phyloP scores from a whole-genome alignment of 345 rosid species.

The Populus davidiana region DNA sequence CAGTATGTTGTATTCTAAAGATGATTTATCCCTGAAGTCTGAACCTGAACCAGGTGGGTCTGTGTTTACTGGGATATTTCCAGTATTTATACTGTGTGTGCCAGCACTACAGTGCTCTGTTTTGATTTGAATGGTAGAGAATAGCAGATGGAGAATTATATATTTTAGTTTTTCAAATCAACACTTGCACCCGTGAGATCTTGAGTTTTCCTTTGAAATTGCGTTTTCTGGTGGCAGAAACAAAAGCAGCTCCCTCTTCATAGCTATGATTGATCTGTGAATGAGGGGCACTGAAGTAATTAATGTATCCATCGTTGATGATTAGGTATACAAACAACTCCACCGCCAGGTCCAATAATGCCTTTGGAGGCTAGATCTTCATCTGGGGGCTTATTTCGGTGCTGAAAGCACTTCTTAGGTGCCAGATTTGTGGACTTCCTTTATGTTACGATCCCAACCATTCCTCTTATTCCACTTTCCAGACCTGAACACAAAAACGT shows the following conservation, averaged over 20 bases:
- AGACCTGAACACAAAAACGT: not conserved
- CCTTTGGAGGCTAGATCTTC: not conserved
- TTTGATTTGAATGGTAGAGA: not conserved
- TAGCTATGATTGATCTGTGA: not conserved
- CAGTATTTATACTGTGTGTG: no score
- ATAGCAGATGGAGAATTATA: not conserved
- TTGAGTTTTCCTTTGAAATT: not conserved
- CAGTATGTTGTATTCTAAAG: not conserved
- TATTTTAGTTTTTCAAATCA: no score
- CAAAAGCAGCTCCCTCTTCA: not conserved
- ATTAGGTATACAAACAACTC: not conserved
- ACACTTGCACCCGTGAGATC: not conserved
- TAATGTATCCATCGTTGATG: not conserved
- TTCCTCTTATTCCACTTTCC: not conserved
- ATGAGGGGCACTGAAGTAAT: not conserved
- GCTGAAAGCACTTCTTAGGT: not conserved
- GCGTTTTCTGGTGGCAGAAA: not conserved
- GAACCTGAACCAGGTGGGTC: no score
- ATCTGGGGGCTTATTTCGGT: no score
- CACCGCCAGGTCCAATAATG: not conserved
- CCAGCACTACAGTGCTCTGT: not conserved
- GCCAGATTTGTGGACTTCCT: no score
- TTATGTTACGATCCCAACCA: not conserved
- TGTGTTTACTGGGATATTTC: no score
- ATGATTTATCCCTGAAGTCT: no score